A percentile compares a stretch with the other conserved stretches of the same genome.
Conservation (phyloP, 371 early-diverging fungal species). For the Capillidium rhysosporum region DNA sequence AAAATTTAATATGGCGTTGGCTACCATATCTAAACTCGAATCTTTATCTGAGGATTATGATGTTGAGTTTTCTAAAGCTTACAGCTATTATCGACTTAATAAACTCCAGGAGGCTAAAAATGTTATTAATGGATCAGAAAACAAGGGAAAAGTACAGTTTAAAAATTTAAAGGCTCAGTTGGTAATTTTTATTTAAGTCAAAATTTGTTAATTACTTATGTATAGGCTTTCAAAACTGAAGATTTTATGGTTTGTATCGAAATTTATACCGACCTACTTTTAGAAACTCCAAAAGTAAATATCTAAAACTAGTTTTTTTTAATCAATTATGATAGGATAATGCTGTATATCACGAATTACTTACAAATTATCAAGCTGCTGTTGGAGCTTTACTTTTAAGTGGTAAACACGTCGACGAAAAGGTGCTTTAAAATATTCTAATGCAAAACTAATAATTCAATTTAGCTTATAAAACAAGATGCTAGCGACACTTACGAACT, state of each 20-base stretch:
- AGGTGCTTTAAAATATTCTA: not conserved
- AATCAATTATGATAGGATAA: not conserved
- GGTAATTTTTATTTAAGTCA: not conserved
- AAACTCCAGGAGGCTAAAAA: not conserved
- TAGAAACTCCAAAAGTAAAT: not conserved
- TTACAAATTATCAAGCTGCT: conserved; percentile 6
- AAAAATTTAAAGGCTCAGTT: conserved; percentile 1
- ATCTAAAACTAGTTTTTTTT: not conserved
- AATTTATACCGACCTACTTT: not conserved
- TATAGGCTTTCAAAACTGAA: conserved; percentile 4
- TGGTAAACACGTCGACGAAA: not conserved
- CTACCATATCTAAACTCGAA: not conserved
- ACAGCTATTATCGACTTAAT: conserved; percentile 1
- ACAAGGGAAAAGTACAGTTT: not conserved
- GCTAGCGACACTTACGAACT: not conserved
- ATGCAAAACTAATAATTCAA: not conserved
- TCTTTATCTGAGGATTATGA: not conserved
- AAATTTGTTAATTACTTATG: not conserved
- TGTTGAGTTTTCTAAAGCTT: not conserved
- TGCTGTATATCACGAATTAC: not conserved
- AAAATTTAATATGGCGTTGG: not conserved
- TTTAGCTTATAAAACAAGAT: not conserved
- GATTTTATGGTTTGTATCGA: not conserved
- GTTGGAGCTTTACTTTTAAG: not conserved
- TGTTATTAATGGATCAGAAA: not conserved